Evolutionary conservation across 2,329 filamentous ascomycete species (phyloP).

Genomic region (Annulohypoxylon truncatum): DNA sequence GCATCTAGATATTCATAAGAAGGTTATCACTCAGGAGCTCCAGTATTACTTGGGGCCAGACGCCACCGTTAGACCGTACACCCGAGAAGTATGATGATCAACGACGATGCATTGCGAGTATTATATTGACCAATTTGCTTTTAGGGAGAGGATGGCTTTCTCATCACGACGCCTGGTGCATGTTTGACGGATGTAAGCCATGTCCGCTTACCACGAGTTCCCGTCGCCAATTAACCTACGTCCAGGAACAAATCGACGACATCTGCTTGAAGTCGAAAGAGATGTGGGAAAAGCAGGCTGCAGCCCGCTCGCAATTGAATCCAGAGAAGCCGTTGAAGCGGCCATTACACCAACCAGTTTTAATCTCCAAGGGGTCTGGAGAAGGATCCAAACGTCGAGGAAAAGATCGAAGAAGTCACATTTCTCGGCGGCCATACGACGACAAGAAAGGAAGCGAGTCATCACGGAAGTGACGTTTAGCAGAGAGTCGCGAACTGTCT

Average conservation of each 20-base stretch:
- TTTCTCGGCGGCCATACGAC: slow-evolving; percentile 47
- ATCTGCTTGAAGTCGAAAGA: slow-evolving; percentile 70
- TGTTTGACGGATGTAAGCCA: slow-evolving; percentile 69
- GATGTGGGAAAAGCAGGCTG: slow-evolving; percentile 67
- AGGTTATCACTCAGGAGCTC: slow-evolving; percentile 68
- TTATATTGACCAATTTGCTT: slow-evolving; percentile 44
- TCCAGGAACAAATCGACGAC: slow-evolving; percentile 71
- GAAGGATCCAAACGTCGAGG: slow-evolving; percentile 52
- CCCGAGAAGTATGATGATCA: slow-evolving; percentile 61
- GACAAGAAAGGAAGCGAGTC: slow-evolving; percentile 47
- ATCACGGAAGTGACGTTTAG: slow-evolving; percentile 44
- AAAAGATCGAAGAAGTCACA: slow-evolving; percentile 51
- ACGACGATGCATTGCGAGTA: slow-evolving; percentile 33
- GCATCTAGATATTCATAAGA: slow-evolving; percentile 69
- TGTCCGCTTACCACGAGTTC: slow-evolving; percentile 1
- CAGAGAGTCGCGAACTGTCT: slow-evolving; percentile 35
- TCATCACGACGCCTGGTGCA: slow-evolving; percentile 68
- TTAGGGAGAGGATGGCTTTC: slow-evolving; percentile 70
- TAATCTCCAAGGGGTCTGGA: slow-evolving; percentile 58
- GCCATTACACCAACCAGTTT: slow-evolving; percentile 66
- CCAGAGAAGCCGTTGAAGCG: slow-evolving; percentile 65
- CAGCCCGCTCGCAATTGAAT: slow-evolving; percentile 59
- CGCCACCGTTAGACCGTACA: slow-evolving; percentile 67
- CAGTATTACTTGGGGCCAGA: slow-evolving; percentile 69
- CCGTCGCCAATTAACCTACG: slow-evolving; percentile 33